A percentile compares a stretch with the other conserved stretches of the same genome.
Conservation (phyloP, 441 rosid genomes). For the Corymbia citriodora region DNA sequence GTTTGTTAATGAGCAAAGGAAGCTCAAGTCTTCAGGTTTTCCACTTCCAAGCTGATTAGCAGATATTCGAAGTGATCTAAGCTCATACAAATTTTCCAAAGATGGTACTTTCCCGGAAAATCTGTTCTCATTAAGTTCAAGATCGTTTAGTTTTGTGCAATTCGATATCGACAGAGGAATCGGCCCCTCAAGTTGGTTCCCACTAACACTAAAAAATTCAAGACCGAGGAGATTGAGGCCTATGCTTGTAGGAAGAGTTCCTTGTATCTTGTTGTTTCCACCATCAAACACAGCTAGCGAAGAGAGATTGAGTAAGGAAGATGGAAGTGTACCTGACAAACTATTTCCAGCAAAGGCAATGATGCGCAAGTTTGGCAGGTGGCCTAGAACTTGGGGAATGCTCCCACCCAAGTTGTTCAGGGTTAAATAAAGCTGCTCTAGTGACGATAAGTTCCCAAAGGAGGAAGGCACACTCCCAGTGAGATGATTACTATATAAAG, state of each 20-base stretch:
- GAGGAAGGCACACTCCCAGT: background rate
- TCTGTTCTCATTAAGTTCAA: fast-evolving
- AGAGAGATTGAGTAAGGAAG: background rate
- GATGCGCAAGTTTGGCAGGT: background rate
- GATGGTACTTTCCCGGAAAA: background rate
- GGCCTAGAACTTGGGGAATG: background rate
- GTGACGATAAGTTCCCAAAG: background rate
- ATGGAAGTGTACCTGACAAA: background rate
- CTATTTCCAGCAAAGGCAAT: background rate
- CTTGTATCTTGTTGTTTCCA: background rate
- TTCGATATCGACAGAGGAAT: background rate
- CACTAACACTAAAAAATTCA: fast-evolving
- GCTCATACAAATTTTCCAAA: background rate
- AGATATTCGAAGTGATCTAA: fast-evolving
- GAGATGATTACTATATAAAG: background rate
- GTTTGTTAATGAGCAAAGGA: background rate
- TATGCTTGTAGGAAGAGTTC: background rate
- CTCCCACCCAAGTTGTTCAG: background rate
- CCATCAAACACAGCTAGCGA: background rate
- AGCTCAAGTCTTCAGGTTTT: background rate
- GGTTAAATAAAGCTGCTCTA: background rate
- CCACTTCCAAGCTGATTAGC: fast-evolving
- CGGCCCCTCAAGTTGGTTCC: background rate
- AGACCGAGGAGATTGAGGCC: background rate
- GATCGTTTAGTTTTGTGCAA: fast-evolving